Evolutionary conservation across 192 early-diverging fungal genomes (phyloP).

Genomic region (Jimgerdemannia flammicorona): DNA sequence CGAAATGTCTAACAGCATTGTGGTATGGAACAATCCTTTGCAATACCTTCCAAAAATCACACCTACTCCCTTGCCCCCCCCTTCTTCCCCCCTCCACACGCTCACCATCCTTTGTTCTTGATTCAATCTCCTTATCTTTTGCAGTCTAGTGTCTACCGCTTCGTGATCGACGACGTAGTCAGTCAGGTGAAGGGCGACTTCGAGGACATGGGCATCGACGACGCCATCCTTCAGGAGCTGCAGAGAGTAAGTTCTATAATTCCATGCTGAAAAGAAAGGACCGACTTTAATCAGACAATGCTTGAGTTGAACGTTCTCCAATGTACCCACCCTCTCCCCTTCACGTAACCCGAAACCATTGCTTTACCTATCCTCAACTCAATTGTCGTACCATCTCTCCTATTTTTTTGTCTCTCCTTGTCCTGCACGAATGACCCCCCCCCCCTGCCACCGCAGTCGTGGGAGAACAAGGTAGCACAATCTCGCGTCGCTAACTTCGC

Average conservation of each 20-base stretch:
- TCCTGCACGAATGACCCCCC: neutral
- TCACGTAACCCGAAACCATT: neutral
- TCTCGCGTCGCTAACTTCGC: slow-evolving; percentile 39
- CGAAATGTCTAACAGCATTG: neutral
- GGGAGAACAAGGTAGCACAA: slow-evolving; percentile 50
- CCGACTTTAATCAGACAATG: neutral
- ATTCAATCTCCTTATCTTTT: neutral
- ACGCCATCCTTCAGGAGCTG: slow-evolving; percentile 81
- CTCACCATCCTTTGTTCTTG: neutral
- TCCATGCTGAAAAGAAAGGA: neutral
- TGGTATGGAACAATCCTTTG: neutral
- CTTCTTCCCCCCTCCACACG: neutral
- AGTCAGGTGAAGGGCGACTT: slow-evolving; percentile 82
- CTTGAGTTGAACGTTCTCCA: neutral
- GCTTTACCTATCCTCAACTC: neutral
- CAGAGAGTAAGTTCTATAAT: slow-evolving; percentile 26
- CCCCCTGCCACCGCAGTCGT: slow-evolving; percentile 33
- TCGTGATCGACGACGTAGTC: slow-evolving; percentile 94
- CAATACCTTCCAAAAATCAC: neutral
- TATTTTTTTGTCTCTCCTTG: too few relatives aligned
- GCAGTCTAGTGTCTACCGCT: slow-evolving; percentile 67
- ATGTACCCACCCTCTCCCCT: neutral
- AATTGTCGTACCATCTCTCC: neutral
- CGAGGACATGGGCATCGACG: slow-evolving; percentile 87
- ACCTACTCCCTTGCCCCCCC: neutral